These are phyloP conservation scores for Chlamydomonas sp. DNA, from an alignment of 139 green algal genomes.

Conservation along the genomic window DNA sequence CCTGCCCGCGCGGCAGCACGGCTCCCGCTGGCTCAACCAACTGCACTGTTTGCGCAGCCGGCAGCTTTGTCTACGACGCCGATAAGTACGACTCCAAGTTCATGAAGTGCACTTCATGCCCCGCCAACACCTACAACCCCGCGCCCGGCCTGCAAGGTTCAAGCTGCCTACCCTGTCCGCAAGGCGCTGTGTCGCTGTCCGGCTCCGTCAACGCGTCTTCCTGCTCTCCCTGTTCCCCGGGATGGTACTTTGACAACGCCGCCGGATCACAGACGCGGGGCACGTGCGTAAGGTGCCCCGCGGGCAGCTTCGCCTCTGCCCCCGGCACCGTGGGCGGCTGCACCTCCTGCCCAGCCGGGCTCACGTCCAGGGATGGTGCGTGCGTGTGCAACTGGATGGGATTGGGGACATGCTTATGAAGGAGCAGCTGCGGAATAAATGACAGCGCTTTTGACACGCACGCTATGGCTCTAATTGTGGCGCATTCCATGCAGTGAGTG, in stretches of 20 bases:
- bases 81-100: not conserved
- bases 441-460: too few relatives aligned
- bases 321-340: not conserved
- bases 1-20: not conserved
- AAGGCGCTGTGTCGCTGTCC: not conserved
- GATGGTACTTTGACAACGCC: too few relatives aligned
- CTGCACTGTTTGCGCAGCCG: not conserved
- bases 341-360: not conserved
- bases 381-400: not conserved
- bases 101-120: not conserved
- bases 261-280: too few relatives aligned
- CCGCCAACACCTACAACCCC: not conserved
- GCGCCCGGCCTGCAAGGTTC: not conserved
- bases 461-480: too few relatives aligned
- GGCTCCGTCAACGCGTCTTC: not conserved
- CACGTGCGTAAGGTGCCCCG: too few relatives aligned
- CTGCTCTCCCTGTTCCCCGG: too few relatives aligned
- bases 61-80: not conserved
- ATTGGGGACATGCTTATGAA: too few relatives aligned
- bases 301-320: not conserved
- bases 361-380: not conserved
- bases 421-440: too few relatives aligned
- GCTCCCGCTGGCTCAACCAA: not conserved
- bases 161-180: not conserved
- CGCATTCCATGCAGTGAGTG: too few relatives aligned